Percentiles rank a stretch among this genome's conserved stretches.
These are phyloP conservation scores for Crassisporium funariophilum DNA, from an alignment of 768 basidiomycete genomes.

Conservation along the genomic window DNA sequence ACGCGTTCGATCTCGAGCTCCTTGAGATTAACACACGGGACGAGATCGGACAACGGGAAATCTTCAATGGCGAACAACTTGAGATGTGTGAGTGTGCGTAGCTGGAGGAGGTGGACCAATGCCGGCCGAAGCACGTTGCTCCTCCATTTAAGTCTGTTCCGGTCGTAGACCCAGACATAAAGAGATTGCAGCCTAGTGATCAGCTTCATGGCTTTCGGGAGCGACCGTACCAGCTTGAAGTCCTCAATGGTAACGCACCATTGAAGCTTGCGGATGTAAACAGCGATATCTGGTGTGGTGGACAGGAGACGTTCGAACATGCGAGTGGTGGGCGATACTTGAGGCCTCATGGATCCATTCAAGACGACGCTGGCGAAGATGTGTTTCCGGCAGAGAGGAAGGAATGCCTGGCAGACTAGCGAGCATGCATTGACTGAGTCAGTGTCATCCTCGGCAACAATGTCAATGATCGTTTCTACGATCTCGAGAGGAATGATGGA, in stretches of 20 bases:
- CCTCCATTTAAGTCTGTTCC: neutral
- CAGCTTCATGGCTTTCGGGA: neutral
- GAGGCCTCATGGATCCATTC: too few species aligned
- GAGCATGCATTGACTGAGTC: too few species aligned
- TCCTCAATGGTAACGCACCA: neutral
- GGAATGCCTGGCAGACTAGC: neutral
- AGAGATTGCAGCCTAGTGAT: constrained; percentile 6
- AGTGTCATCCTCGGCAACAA: too few species aligned
- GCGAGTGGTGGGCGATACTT: neutral
- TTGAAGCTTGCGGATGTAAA: constrained; percentile 1
- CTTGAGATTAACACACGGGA: constrained; percentile 3
- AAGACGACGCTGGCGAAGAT: constrained; percentile 6
- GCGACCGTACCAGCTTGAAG: neutral
- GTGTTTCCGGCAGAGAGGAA: neutral
- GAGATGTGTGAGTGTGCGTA: constrained; percentile 4
- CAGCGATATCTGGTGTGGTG: constrained; percentile 2
- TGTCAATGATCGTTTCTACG: too few species aligned
- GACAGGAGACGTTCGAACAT: neutral
- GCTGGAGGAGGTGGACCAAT: constrained; percentile 9
- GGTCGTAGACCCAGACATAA: neutral
- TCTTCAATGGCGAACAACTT: neutral
- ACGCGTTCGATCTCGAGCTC: neutral
- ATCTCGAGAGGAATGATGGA: too few species aligned
- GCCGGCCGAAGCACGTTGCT: constrained; percentile 6
- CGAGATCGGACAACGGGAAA: constrained; percentile 1